Base-by-base conservation (phyloP, 2,329 filamentous ascomycete genomes). In the Pseudomassariella vexata region DNA sequence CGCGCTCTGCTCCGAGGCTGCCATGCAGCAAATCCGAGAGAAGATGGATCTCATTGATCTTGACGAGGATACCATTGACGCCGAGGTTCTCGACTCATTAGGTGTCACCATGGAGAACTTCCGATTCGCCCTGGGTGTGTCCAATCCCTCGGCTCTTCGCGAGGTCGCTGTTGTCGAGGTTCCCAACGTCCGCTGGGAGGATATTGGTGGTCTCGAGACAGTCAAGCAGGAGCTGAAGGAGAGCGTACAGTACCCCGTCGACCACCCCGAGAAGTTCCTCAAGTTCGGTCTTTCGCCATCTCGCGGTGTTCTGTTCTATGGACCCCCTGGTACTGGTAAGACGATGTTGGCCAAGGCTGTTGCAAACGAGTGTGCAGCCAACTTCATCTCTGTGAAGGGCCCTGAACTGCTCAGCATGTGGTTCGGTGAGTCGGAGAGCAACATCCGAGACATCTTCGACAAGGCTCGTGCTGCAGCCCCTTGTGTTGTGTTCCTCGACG, bases 101-200 rank as follows among this genome's bases (percentile, higher is more conserved):
- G 92, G 92, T 60, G 92, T 98, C 29, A 98, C 92, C 41, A 96
- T 96, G 87, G 92, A 98, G 65, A 98, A 98, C 78, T 98, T 98
- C 86, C 85, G 89, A 52, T 98, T 95, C 54, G 90, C 92, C 39
- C 84, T 98, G 30, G 92, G 92, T 52, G 89, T 95, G 39, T 95
- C 89, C 64, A 98, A 98, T 77, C 92, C 92, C 51, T 96, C 92
- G 45, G 92, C 92, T 47, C 87, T 98, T 35, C 92, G 92, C 63
- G 92, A 98, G 67, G 92, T 98, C 53, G 92, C 92, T 34, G 92
- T 98, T 48, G 94, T 98, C 63, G 94, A 98, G 66, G 90, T 96
- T 53, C 92, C 92, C 68, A 98, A 98, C 61, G 89, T 95, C 47
- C 88, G 90, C 65, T 98, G 92, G 92, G 92, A 98, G 66, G 92